Conservation (phyloP, 2,329 filamentous ascomycete species). For the Juglanconis sp. region DNA sequence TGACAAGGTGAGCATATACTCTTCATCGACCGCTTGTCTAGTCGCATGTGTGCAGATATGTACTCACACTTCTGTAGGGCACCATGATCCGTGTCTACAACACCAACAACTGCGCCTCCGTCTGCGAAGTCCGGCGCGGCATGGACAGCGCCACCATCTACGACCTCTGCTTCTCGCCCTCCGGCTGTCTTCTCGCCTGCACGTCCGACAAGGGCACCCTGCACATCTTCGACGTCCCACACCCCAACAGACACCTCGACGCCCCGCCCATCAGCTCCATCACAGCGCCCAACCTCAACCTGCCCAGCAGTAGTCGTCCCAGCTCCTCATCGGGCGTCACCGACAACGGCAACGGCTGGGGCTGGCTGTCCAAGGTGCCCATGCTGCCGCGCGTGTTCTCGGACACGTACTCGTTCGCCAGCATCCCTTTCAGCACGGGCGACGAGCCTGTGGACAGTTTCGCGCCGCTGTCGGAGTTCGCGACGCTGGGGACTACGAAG, state of each 20-base stretch:
- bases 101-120: slow-evolving; percentile 72
- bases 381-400: slow-evolving; percentile 84
- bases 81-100: slow-evolving; percentile 86
- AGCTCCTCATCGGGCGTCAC: slow-evolving; percentile 23
- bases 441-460: slow-evolving; percentile 60
- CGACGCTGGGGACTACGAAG: slow-evolving; percentile 48
- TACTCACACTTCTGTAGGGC: slow-evolving; percentile 46
- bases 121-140: slow-evolving; percentile 83
- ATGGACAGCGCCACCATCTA: slow-evolving; percentile 86
- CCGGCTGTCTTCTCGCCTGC: slow-evolving; percentile 75
- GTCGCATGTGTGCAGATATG: neutral
- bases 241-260: slow-evolving; percentile 37
- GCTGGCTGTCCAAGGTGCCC: slow-evolving; percentile 77
- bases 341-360: slow-evolving; percentile 66
- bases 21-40: neutral
- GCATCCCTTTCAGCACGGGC: slow-evolving; percentile 70
- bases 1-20: slow-evolving; percentile 55
- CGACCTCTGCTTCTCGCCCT: slow-evolving; percentile 82
- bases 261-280: slow-evolving; percentile 17
- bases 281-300: slow-evolving; percentile 15
- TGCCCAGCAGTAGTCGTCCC: slow-evolving; percentile 18
- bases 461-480: slow-evolving; percentile 37
- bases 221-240: slow-evolving; percentile 85
- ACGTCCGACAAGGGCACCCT: slow-evolving; percentile 96
- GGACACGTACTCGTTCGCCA: slow-evolving; percentile 83